These are phyloP conservation scores for Phytopythium sindhum DNA, from an alignment of 352 stramenopile genomes.

Conservation along the genomic window DNA sequence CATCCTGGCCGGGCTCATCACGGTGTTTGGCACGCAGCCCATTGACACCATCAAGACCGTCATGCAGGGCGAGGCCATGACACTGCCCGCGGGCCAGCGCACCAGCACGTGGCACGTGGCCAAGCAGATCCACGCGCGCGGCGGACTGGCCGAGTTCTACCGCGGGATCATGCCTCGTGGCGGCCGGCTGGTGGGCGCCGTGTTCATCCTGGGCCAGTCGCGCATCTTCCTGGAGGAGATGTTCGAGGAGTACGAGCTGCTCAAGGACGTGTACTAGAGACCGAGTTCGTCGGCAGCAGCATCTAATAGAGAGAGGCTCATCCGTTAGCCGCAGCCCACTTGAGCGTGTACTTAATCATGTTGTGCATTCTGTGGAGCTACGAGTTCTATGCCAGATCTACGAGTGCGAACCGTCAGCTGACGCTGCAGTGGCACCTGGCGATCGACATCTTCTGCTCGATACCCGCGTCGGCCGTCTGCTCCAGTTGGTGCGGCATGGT, in stretches of 20 bases:
- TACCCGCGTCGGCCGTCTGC: slow-evolving; percentile 12
- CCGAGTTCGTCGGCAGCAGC: neutral
- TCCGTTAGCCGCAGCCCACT: neutral
- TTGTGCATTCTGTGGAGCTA: neutral
- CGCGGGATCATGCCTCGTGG: slow-evolving; percentile 68
- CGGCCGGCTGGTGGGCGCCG: slow-evolving; percentile 73
- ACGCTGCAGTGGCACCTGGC: slow-evolving; percentile 52
- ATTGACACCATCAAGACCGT: slow-evolving; percentile 86
- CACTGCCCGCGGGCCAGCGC: slow-evolving; percentile 27
- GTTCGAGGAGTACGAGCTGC: slow-evolving; percentile 61
- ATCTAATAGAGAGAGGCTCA: neutral
- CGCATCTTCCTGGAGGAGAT: slow-evolving; percentile 66
- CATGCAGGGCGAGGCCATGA: slow-evolving; percentile 76
- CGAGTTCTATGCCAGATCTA: neutral
- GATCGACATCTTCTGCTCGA: slow-evolving; percentile 29
- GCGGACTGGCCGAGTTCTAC: slow-evolving; percentile 60
- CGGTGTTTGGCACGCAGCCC: slow-evolving; percentile 72
- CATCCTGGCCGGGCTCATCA: slow-evolving; percentile 64
- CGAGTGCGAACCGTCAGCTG: slow-evolving; percentile 20
- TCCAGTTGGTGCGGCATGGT: slow-evolving; percentile 48
- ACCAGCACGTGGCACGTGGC: slow-evolving; percentile 42
- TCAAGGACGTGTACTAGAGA: slow-evolving; percentile 25
- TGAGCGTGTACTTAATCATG: neutral
- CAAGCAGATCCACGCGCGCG: slow-evolving; percentile 41
- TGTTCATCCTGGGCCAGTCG: slow-evolving; percentile 80